phyloP scores from a whole-genome alignment of 257 asterid genomes.

The Cruciata laevipes region DNA sequence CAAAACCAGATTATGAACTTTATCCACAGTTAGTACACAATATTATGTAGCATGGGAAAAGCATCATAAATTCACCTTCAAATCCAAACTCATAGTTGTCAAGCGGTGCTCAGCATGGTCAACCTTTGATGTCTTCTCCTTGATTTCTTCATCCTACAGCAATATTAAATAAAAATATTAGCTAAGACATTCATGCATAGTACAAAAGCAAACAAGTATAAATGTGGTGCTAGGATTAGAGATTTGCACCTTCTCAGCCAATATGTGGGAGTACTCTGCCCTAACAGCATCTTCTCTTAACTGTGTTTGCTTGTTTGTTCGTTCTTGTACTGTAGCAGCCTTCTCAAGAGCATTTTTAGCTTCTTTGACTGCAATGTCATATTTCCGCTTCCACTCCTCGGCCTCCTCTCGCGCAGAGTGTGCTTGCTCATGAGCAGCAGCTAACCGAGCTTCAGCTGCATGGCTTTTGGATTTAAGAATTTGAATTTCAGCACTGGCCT shows the following conservation, averaged over 20 bases:
- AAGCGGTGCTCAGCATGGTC: slow-evolving; percentile 83
- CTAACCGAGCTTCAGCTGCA: slow-evolving; percentile 97
- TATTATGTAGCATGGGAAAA: background rate
- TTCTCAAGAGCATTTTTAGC: slow-evolving; percentile 84
- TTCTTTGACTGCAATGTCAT: slow-evolving; percentile 75
- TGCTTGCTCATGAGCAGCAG: slow-evolving; percentile 89
- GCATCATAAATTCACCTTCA: slow-evolving; percentile 51
- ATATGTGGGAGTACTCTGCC: slow-evolving; percentile 53
- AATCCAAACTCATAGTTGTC: slow-evolving; percentile 67
- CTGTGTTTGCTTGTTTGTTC: slow-evolving; percentile 70
- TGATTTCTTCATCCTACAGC: slow-evolving; percentile 74
- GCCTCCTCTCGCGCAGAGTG: slow-evolving; percentile 94
- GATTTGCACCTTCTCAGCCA: slow-evolving; percentile 67
- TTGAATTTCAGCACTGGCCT: slow-evolving; percentile 59
- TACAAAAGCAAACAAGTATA: slow-evolving; percentile 2
- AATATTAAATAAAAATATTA: slow-evolving; percentile 14
- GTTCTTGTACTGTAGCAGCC: slow-evolving; percentile 85
- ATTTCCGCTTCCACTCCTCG: slow-evolving; percentile 93
- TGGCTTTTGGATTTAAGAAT: slow-evolving; percentile 72
- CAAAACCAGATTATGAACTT: slow-evolving; percentile 3
- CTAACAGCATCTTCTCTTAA: slow-evolving; percentile 75
- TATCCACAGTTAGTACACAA: background rate
- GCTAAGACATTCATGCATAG: background rate
- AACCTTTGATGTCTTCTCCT: slow-evolving; percentile 56
- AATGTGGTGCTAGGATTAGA: slow-evolving; percentile 1